Conservation (phyloP, 208 protist genomes). For the Strigomonas galati region DNA sequence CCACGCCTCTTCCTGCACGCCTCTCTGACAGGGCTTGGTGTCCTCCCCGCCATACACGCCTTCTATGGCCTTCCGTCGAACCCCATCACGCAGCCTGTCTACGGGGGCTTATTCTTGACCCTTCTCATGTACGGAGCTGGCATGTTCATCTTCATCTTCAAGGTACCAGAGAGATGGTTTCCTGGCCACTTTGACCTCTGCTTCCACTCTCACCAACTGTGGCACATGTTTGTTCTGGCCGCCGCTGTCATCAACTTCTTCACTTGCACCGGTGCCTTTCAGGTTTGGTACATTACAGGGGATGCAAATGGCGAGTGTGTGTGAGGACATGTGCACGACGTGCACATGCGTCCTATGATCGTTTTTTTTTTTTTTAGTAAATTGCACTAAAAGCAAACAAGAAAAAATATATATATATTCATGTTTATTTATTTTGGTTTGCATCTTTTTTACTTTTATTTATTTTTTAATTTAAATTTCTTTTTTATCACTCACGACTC, state of each 20-base stretch:
- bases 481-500: not conserved
- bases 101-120: slow-evolving; percentile 31
- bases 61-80: slow-evolving; percentile 30
- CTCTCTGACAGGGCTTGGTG: slow-evolving; percentile 31
- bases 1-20: slow-evolving; percentile 31
- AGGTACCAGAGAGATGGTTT: slow-evolving; percentile 45
- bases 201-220: slow-evolving; percentile 42
- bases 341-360: not conserved
- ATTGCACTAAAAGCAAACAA: not conserved
- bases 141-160: slow-evolving; percentile 40
- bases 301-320: slow-evolving; percentile 12
- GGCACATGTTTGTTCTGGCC: slow-evolving; percentile 53
- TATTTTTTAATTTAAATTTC: not conserved
- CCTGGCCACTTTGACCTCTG: slow-evolving; percentile 49
- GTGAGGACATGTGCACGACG: not conserved
- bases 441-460: not conserved
- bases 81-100: slow-evolving; percentile 17
- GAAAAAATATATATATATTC: not conserved
- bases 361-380: not conserved
- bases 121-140: slow-evolving; percentile 38
- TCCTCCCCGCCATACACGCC: slow-evolving; percentile 36
- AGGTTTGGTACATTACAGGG: slow-evolving; percentile 31
- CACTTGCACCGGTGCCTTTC: slow-evolving; percentile 33
- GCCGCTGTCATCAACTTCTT: slow-evolving; percentile 47
- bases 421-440: not conserved